Evolutionary conservation across 345 rosid species (phyloP), one percentile per base, ranked within the genome.

Genomic region (Lumnitzera littorea): DNA sequence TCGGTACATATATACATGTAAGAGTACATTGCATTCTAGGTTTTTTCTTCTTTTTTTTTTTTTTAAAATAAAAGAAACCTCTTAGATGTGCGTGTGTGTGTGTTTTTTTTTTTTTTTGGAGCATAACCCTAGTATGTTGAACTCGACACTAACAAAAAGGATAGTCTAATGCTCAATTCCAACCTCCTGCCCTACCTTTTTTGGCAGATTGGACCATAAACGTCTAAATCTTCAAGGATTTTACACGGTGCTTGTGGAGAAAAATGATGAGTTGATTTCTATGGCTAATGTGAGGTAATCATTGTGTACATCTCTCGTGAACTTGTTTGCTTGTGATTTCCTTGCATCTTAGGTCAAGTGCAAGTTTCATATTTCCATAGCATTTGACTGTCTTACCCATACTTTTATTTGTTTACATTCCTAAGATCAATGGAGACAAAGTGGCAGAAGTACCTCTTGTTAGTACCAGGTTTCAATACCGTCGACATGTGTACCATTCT

Each of bases 201-300:
- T 36, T 36, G 5, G 55, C 77, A 89, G 91, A 73, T 89, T 88
- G 24, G 61, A 80, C 55, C 79, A 80, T 46, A 82, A 76, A 61
- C 86, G 95, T 60, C 60, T 83, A 67, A 82, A 89, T 78, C 86
- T 81, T 71, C 78, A 20, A 69, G 96, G 95, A 60, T 91, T 91
- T 75, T 88, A 89, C 62, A 85, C 91, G 0, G 70, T 86, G 60
- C 75, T 86, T 64, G 57, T 89, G 80, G 92, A 91, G 78, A 85
- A 61, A 60, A 66, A 84, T 49, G 92, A 87, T 51, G 96, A 84
- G 75, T 15, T 87, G 60, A 63, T 89, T 61, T 72, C 76, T 16
- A 85, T 82, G 56, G 90, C 97, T 62, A 75, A 76, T 48, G 69
- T 87, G 27, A 85, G 97, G 97, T 90, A 67, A 48, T 68, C 62